Percentiles rank a stretch among this genome's conserved stretches.
These are phyloP conservation scores for Metschnikowia matae DNA, from an alignment of 805 yeast species.

Conservation along the genomic window DNA sequence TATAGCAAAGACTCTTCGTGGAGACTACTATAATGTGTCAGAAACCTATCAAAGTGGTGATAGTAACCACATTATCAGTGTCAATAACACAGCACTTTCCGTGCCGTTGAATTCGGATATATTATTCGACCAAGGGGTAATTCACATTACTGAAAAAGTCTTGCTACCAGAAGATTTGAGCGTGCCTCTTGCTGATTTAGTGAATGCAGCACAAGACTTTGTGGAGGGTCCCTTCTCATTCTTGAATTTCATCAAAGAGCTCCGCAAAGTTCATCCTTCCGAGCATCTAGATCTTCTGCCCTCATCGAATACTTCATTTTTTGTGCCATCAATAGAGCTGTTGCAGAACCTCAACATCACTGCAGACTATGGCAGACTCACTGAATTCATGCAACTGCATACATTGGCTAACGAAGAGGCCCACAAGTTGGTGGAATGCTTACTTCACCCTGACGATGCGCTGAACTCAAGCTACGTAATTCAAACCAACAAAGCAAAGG, in stretches of 20 bases:
- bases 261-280: slow-evolving; percentile 40
- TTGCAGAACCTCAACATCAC: slow-evolving; percentile 50
- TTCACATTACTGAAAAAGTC: slow-evolving; percentile 61
- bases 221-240: slow-evolving; percentile 29
- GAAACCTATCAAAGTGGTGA: slow-evolving; percentile 19
- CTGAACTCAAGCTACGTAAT: slow-evolving; percentile 7
- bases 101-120: slow-evolving; percentile 55
- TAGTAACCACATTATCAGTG: slow-evolving; percentile 21
- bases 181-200: slow-evolving; percentile 52
- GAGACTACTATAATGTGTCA: slow-evolving; percentile 25
- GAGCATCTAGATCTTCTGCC: slow-evolving; percentile 30
- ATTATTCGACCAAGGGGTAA: slow-evolving; percentile 78
- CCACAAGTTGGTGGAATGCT: slow-evolving; percentile 45
- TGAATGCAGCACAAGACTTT: slow-evolving; percentile 45
- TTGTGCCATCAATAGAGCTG: slow-evolving; percentile 66
- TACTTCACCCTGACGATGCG: slow-evolving; percentile 17
- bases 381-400: slow-evolving; percentile 62
- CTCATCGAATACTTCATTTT: slow-evolving; percentile 49
- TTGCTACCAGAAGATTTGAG: slow-evolving; percentile 53
- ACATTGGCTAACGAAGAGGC: slow-evolving; percentile 58
- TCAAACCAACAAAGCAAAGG: slow-evolving; percentile 15
- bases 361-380: slow-evolving; percentile 38
- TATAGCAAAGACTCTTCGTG: slow-evolving; percentile 22
- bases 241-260: slow-evolving; percentile 41
- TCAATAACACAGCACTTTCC: slow-evolving; percentile 31